Base-by-base conservation (phyloP, 495 filamentous ascomycete species). In the Podospora sp. region DNA sequence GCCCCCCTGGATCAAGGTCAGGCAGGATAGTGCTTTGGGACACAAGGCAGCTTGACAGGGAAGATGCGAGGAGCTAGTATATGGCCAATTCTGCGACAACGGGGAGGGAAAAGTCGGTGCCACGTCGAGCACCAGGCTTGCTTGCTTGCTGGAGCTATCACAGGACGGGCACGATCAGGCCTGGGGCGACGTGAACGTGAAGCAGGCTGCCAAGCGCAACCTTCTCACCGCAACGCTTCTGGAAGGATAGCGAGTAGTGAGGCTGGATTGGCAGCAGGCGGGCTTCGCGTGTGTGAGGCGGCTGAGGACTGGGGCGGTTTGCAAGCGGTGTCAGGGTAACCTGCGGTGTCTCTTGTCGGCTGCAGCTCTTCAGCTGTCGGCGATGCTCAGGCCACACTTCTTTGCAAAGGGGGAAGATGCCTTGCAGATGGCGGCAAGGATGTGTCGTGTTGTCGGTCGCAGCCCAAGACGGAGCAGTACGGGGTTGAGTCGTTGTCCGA, bases 321-420 rank as follows among this genome's bases (percentile, higher is more conserved):
- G 64, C 51, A 68, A 59, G 66, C 64, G 68, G 70, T 68, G 66
- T 69, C 60, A 61, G 68, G 65, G 61, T 60, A 60, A 24, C 16
- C 11, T 21, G 57, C 21, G 22, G 33, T 63, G 57, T 59, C 64
- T 63, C 63, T 66, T 24, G 68, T 61, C 53, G 63, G 36, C 55
- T 46, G 62, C 20, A 35, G 62, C 21, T 57, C 49, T 67, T 65
- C 71, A 61, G 50, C 59, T 27, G 35, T 26, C 49, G 18, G 57
- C 21, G 60, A 66, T 66, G 67, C 49, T 60, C n/a, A 55, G 50
- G 60, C 65, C 57, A 52, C 60, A 65, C 33, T 61, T 57, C 65
- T 74, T 71, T 74, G 69, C 64, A 62, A 69, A 53, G 29, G 53
- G n/a, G 33, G 6, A 46, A 46, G 22, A 33, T 51, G 59, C 33